Percentiles rank a stretch among this genome's conserved stretches.
Conservation (phyloP, 2,329 filamentous ascomycete species). For the Cercospora sp. region DNA sequence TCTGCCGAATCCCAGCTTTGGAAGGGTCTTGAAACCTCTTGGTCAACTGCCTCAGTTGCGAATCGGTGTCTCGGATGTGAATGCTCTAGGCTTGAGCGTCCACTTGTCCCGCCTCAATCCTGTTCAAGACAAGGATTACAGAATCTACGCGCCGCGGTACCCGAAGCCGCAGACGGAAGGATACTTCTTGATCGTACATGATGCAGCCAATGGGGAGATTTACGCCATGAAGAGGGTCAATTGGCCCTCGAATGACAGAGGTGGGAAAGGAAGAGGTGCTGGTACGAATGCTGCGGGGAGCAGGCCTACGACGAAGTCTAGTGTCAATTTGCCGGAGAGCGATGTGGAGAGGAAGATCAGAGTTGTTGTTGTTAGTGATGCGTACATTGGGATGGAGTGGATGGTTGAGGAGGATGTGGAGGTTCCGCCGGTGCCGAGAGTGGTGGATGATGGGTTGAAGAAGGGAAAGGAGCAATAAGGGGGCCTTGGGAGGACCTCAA, state of each 20-base stretch:
- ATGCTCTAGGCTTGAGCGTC: conserved; percentile 63
- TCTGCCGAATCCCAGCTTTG: conserved; percentile 49
- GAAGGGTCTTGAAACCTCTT: conserved; percentile 60
- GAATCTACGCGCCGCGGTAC: conserved; percentile 84
- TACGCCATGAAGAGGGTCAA: conserved; percentile 82
- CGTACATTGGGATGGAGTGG: conserved; percentile 77
- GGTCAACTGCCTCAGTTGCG: conserved; percentile 68
- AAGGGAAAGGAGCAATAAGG: conserved; percentile 21
- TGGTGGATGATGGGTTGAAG: conserved; percentile 38
- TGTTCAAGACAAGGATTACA: conserved; percentile 63
- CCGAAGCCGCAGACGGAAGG: conserved; percentile 94
- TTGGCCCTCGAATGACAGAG: conserved; percentile 57
- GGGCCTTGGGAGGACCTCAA: not conserved
- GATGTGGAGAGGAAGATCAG: conserved; percentile 63
- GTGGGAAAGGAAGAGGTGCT: conserved; percentile 29
- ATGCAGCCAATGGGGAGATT: conserved; percentile 69
- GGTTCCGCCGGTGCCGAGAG: conserved; percentile 44
- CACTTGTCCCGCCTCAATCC: conserved; percentile 67
- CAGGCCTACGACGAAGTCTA: conserved; percentile 56
- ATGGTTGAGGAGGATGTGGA: conserved; percentile 52
- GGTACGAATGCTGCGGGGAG: conserved; percentile 25
- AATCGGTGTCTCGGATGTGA: conserved; percentile 62
- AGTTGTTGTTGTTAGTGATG: conserved; percentile 79
- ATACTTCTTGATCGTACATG: conserved; percentile 80
- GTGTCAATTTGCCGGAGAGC: conserved; percentile 61